Percentiles rank a stretch among this genome's conserved stretches.
Conservation (phyloP, 2,329 filamentous ascomycete species). For the Didymella pomorum region DNA sequence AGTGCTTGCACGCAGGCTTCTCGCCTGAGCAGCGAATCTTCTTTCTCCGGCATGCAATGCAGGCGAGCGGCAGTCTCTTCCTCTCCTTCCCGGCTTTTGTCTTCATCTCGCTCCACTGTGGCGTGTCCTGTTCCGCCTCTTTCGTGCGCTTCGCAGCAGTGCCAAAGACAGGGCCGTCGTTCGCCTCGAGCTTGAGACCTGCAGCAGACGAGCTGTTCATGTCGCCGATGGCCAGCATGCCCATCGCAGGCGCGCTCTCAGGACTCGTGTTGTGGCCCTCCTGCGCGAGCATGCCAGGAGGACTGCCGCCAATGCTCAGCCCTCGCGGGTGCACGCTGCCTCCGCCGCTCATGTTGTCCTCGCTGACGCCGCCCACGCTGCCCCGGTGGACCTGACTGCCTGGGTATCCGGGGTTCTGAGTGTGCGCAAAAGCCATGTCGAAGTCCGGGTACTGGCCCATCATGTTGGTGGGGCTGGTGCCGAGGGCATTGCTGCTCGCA, state of each 20-base stretch:
- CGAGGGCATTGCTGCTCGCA: constrained; percentile 20
- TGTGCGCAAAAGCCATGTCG: constrained; percentile 40
- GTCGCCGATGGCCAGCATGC: constrained; percentile 44
- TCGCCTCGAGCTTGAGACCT: constrained; percentile 39
- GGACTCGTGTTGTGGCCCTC: constrained; percentile 49
- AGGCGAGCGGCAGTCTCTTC: constrained; percentile 89
- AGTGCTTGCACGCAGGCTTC: constrained; percentile 97
- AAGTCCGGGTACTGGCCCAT: constrained; percentile 46
- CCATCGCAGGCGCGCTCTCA: constrained; percentile 44
- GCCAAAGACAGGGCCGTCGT: constrained; percentile 37
- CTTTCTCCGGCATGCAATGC: constrained; percentile 93
- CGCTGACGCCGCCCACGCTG: constrained; percentile 42
- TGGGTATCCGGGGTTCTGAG: constrained; percentile 28
- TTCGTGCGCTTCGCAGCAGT: constrained; percentile 39
- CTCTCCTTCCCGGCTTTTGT: constrained; percentile 88
- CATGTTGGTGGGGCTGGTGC: constrained; percentile 32
- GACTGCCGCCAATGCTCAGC: constrained; percentile 46
- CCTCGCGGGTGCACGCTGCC: constrained; percentile 40
- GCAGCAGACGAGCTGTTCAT: constrained; percentile 37
- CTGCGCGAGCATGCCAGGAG: constrained; percentile 34
- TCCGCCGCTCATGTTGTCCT: constrained; percentile 41
- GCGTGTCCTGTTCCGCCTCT: constrained; percentile 46
- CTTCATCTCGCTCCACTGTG: constrained; percentile 62
- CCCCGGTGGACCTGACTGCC: constrained; percentile 35
- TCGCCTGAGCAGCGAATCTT: constrained; percentile 98